Base-by-base conservation (phyloP, 352 stramenopile species). In the Achlya hypogyna region DNA sequence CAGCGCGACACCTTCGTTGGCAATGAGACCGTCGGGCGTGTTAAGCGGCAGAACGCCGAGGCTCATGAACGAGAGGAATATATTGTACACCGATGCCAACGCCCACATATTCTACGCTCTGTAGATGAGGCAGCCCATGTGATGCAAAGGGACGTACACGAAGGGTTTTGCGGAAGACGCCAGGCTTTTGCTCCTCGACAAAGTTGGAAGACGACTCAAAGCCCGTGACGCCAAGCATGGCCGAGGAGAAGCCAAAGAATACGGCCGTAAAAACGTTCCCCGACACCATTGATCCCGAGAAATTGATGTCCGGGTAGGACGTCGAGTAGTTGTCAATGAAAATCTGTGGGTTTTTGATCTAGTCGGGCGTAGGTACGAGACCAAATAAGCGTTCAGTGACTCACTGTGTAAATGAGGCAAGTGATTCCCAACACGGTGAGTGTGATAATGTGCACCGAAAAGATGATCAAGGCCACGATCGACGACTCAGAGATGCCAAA, bases 201-300 rank as follows among this genome's bases (percentile, higher is more conserved):
- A 96, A 96, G 69, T 97, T 87, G 2, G 86, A 85, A 45, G 81
- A 93, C 0, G 84, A 94, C 74, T 97, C 90, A 56, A 97, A 97
- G 29, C 90, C 90, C 20, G 81, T 93, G 60, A 97, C 91, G 51
- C 90, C 90, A 23, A 97, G 75, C 84, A 97, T 95, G 2, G 89
- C 87, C 10, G 80, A 81, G 32, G 74, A 78, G 60, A 87, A 90
- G 47, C 87, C 87, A 53, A 86, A 95, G 70, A 90, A 90, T 23
- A 90, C 72, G 2, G 80, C 83, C 0, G 79, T 86, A 28, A 76
- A 23, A 28, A 87, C 22, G 52, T 79, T 85, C 5, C 81, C 81
- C 10, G 63, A 32, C 5, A 78, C n/a, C 23, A 73, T 12, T 9
- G 65, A 62, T 16, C 75, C 73, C 9, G 71, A 69, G 28, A 88